Conservation (phyloP, 768 basidiomycete genomes). For the Leccinum barrowsii region DNA sequence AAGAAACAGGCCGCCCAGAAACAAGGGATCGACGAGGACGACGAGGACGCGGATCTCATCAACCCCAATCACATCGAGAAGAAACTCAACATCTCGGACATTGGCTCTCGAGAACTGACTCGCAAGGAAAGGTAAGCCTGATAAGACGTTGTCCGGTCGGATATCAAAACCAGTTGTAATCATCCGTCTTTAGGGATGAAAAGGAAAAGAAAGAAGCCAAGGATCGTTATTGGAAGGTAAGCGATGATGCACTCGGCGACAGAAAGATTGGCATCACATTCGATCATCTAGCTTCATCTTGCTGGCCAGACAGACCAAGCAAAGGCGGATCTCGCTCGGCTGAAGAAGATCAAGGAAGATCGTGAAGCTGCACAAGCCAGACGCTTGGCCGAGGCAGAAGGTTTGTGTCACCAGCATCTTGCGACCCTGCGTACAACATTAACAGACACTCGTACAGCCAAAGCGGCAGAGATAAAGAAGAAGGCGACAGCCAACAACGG, state of each 20-base stretch:
- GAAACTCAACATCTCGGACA: slow-evolving; percentile 73
- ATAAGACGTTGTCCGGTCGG: background rate
- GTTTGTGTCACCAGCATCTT: slow-evolving; percentile 37
- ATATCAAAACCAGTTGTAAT: background rate
- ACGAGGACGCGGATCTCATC: slow-evolving; percentile 65
- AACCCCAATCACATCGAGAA: slow-evolving; percentile 78
- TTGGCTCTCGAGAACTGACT: slow-evolving; percentile 60
- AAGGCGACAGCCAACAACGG: slow-evolving; percentile 37
- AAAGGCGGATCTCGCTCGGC: slow-evolving; percentile 80
- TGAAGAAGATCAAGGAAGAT: slow-evolving; percentile 82
- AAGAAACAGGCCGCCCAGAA: slow-evolving; percentile 63
- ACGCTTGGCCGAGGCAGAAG: slow-evolving; percentile 85
- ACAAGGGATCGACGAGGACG: slow-evolving; percentile 43
- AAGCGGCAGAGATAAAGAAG: slow-evolving; percentile 61
- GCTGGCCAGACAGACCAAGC: slow-evolving; percentile 91
- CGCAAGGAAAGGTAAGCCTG: slow-evolving; percentile 59
- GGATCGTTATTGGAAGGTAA: slow-evolving; percentile 83
- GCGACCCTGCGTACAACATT: background rate
- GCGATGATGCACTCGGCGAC: slow-evolving; percentile 9
- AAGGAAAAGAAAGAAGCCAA: slow-evolving; percentile 91
- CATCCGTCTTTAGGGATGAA: slow-evolving; percentile 56
- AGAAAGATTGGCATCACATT: background rate
- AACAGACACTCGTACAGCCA: slow-evolving; percentile 40
- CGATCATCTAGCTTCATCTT: slow-evolving; percentile 50
- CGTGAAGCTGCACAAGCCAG: slow-evolving; percentile 86